Evolutionary conservation across 2,329 filamentous ascomycete species (phyloP), one percentile per base, ranked within the genome.

Genomic region (Claviceps capensis): DNA sequence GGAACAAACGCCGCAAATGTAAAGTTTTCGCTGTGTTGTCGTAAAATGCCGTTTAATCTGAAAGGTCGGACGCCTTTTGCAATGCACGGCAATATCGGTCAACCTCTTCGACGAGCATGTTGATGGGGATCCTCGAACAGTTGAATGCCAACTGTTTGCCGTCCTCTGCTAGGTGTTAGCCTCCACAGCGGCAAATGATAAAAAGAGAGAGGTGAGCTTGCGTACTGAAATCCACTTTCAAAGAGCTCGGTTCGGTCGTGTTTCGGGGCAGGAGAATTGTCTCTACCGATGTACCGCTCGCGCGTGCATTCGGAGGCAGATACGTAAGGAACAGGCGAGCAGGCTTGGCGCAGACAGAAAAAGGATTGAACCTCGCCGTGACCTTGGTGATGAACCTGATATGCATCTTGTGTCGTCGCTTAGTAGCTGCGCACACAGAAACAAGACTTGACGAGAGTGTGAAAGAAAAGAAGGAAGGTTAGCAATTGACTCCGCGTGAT

Each of bases 101-200:
- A 45, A 95, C 82, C 69, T 97, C 89, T 66, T 89, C 86, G 53
- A 91, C 77, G 19, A 97, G 79, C 62, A 89, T 86, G 65, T 87
- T 86, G 64, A 97, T 90, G 60, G 83, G 85, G 70, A 90, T 75
- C 67, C 84, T 85, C 60, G 87, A 82, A 58, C 88, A 77, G 64
- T 95, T 83, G 41, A 97, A 78, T 37, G 81, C 81, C 72, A 97
- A 80, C 62, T 94, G 84, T 72, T 91, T 95, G 61, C 93, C 93
- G 64, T 96, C 93, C 76, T 95, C 88, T 94, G 65, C 22, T 19
- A 5, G 17, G 42, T 57, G 59, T 66, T 59, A 63, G 62, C 51
- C 44, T 6, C n/a, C 22, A 30, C 8, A 44, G 2, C 45, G 19
- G 51, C 16, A n/a, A 34, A 17, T 8, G 14, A 41, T 41, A 17